Evolutionary conservation across 495 filamentous ascomycete genomes (phyloP).

Genomic region (Melanomma pulvis-pyrius): DNA sequence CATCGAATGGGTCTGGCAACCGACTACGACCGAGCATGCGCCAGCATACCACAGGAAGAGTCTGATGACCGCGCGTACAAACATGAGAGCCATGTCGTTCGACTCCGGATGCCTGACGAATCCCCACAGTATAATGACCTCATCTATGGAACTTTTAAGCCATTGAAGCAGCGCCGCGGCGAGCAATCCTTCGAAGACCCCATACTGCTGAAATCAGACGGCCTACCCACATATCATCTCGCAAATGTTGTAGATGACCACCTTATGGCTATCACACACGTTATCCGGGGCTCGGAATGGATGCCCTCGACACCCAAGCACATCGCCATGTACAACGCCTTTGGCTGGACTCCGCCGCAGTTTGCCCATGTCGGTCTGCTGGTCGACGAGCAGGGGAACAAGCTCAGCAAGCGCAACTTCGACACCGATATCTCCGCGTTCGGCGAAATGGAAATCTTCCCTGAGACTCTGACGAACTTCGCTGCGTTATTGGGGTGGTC

Average conservation of each 20-base stretch:
- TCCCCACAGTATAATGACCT: conserved; percentile 69
- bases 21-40: conserved; percentile 78
- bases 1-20: conserved; percentile 62
- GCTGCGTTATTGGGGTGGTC: conserved; percentile 86
- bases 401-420: conserved; percentile 84
- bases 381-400: conserved; percentile 71
- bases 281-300: conserved; percentile 93
- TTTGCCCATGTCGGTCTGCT: conserved; percentile 92
- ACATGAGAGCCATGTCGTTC: conserved; percentile 75
- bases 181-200: conserved; percentile 69
- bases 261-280: conserved; percentile 91
- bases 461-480: conserved; percentile 79
- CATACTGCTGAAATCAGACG: conserved; percentile 86
- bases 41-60: conserved; percentile 63
- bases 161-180: conserved; percentile 45
- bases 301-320: conserved; percentile 91
- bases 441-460: conserved; percentile 68
- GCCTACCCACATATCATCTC: conserved; percentile 91
- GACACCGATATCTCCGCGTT: conserved; percentile 72
- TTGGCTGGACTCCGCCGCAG: conserved; percentile 78
- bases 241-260: conserved; percentile 97
- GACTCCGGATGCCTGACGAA: conserved; percentile 65
- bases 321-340: conserved; percentile 80
- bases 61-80: conserved; percentile 67
- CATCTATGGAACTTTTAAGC: conserved; percentile 65